Evolutionary conservation across 2,329 filamentous ascomycete species (phyloP).

Genomic region (Verticillium albo-atrum): DNA sequence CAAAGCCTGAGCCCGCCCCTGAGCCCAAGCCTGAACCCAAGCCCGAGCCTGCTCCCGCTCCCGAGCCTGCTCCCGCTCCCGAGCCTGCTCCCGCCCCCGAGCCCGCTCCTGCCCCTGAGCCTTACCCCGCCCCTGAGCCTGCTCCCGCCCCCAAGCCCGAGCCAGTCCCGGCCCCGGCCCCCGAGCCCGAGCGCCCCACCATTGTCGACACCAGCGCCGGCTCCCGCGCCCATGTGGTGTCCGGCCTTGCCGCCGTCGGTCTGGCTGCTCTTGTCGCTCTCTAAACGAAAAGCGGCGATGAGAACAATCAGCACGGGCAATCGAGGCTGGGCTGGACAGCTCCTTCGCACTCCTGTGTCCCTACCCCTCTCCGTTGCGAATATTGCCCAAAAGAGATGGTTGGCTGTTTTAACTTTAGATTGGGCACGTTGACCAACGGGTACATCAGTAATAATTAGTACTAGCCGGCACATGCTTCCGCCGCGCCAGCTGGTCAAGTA

Average conservation of each 20-base stretch:
- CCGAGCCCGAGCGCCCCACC: neutral
- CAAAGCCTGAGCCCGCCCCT: neutral
- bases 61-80: neutral
- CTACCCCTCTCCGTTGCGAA: too few relatives aligned
- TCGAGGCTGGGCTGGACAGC: neutral
- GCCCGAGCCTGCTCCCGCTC: neutral
- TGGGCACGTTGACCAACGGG: neutral
- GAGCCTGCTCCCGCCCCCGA: neutral
- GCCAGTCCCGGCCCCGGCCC: neutral
- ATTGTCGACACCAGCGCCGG: slow-evolving; percentile 6
- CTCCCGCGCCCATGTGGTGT: slow-evolving; percentile 3
- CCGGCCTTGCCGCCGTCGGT: slow-evolving; percentile 2
- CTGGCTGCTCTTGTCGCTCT: slow-evolving; percentile 3
- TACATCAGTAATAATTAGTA: neutral
- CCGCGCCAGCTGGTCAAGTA: neutral
- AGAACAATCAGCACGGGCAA: neutral
- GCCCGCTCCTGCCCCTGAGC: neutral
- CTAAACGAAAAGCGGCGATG: neutral
- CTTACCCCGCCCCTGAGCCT: neutral
- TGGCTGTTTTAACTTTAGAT: neutral
- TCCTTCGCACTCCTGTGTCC: neutral
- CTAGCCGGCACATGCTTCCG: neutral
- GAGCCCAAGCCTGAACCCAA: neutral
- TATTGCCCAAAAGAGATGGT: neutral
- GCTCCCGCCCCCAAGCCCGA: neutral